Evolutionary conservation across 2,329 filamentous ascomycete species (phyloP).

Genomic region (Talaromyces atroroseus): DNA sequence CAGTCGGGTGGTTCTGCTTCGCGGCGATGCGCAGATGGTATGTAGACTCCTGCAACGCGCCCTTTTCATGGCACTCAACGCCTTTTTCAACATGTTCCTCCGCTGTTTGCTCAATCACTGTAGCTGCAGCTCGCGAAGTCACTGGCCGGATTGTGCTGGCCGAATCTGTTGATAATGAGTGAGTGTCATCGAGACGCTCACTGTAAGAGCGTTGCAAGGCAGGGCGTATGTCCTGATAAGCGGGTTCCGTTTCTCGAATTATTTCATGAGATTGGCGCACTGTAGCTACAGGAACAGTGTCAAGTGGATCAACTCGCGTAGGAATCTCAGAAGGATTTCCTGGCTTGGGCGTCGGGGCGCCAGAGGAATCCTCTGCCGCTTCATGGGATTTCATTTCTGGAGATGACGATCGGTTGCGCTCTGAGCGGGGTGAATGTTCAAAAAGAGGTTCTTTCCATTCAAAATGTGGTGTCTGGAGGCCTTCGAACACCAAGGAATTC

Average conservation of each 20-base stretch:
- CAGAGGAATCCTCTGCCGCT: not conserved
- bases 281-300: slow-evolving; percentile 2
- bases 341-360: not conserved
- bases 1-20: slow-evolving; percentile 77
- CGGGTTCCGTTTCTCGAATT: slow-evolving; percentile 1
- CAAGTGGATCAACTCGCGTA: slow-evolving; percentile 12
- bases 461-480: slow-evolving; percentile 52
- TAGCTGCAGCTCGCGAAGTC: slow-evolving; percentile 25
- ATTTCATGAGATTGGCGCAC: slow-evolving; percentile 12
- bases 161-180: slow-evolving; percentile 53
- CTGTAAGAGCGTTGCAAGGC: slow-evolving; percentile 16
- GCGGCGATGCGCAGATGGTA: slow-evolving; percentile 92
- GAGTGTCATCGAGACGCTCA: slow-evolving; percentile 36
- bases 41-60: slow-evolving; percentile 84
- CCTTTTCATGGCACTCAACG: slow-evolving; percentile 82
- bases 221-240: slow-evolving; percentile 9
- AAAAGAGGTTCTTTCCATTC: slow-evolving; percentile 58
- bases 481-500: slow-evolving; percentile 55
- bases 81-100: slow-evolving; percentile 89
- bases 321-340: not conserved
- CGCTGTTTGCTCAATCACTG: slow-evolving; percentile 34
- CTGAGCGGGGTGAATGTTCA: slow-evolving; percentile 33
- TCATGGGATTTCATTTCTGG: slow-evolving; percentile 19
- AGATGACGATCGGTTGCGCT: slow-evolving; percentile 27
- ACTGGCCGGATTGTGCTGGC: slow-evolving; percentile 57